A percentile compares a stretch with the other conserved stretches of the same genome.
Conservation (phyloP, 306 rosid genomes). For the Echinosophora koreensis region DNA sequence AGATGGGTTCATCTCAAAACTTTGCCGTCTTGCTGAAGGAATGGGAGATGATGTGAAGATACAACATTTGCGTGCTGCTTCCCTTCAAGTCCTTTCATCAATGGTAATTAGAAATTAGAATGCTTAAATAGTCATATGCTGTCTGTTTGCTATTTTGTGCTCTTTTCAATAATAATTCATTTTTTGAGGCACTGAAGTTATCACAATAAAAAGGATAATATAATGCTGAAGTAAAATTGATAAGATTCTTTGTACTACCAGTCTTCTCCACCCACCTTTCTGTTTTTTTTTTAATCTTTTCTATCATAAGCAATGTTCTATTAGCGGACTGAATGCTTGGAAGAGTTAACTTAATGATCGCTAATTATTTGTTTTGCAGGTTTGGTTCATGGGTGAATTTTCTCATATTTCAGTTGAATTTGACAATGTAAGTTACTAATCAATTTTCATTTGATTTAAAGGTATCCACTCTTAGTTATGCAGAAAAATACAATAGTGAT, state of each 20-base stretch:
- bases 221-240: constrained; percentile 19
- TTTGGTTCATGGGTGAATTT: constrained; percentile 88
- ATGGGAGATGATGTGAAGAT: constrained; percentile 60
- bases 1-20: constrained; percentile 67
- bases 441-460: constrained; percentile 28
- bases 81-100: constrained; percentile 70
- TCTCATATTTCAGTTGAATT: constrained; percentile 71
- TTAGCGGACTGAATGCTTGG: constrained; percentile 1
- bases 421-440: constrained; percentile 66
- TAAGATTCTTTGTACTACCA: constrained; percentile 33
- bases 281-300: background rate
- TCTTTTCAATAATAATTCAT: constrained; percentile 29
- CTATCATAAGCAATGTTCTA: background rate
- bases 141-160: constrained; percentile 15
- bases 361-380: constrained; percentile 56
- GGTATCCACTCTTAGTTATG: background rate
- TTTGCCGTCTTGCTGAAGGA: constrained; percentile 71
- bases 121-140: constrained; percentile 28
- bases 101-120: constrained; percentile 58
- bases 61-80: constrained; percentile 57
- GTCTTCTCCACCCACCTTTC: background rate
- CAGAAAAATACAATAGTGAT: background rate
- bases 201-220: constrained; percentile 5
- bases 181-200: constrained; percentile 23
- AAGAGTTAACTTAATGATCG: constrained; percentile 23